A percentile compares a stretch with the other conserved stretches of the same genome.
These are phyloP conservation scores for Shiraia sp. DNA, from an alignment of 2,329 filamentous ascomycete genomes.

Conservation along the genomic window DNA sequence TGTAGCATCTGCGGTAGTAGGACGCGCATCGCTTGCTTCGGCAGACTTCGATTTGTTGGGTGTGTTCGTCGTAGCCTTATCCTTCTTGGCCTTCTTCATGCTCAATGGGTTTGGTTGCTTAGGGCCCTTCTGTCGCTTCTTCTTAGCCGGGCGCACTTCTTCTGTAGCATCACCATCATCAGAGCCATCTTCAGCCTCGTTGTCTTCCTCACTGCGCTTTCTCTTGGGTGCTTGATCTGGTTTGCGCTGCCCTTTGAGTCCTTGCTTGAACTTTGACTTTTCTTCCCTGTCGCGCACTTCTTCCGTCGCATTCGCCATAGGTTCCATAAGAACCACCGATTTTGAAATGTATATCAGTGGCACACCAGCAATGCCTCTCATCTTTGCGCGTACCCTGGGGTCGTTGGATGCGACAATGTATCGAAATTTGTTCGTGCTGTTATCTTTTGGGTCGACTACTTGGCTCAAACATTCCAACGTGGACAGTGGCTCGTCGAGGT, in stretches of 20 bases:
- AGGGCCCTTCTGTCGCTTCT: constrained; percentile 59
- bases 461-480: constrained; percentile 70
- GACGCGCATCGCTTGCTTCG: constrained; percentile 7
- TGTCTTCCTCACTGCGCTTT: constrained; percentile 51
- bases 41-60: constrained; percentile 19
- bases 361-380: constrained; percentile 71
- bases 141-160: constrained; percentile 47
- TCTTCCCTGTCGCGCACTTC: constrained; percentile 70
- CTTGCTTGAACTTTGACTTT: constrained; percentile 72
- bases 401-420: constrained; percentile 80
- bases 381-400: constrained; percentile 61
- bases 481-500: constrained; percentile 71
- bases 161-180: constrained; percentile 23
- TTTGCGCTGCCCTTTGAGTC: constrained; percentile 58
- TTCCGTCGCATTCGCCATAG: constrained; percentile 71
- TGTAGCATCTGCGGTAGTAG: constrained; percentile 12
- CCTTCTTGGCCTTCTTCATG: constrained; percentile 69
- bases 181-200: constrained; percentile 53
- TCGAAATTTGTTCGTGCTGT: constrained; percentile 73
- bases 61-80: constrained; percentile 12
- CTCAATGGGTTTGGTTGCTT: constrained; percentile 74
- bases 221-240: constrained; percentile 35
- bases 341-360: constrained; percentile 78
- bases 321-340: constrained; percentile 78
- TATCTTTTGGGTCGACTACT: constrained; percentile 78